These are phyloP conservation scores for Dinochytrium kinnereticum DNA, from an alignment of 371 early-diverging fungal genomes.

Conservation along the genomic window DNA sequence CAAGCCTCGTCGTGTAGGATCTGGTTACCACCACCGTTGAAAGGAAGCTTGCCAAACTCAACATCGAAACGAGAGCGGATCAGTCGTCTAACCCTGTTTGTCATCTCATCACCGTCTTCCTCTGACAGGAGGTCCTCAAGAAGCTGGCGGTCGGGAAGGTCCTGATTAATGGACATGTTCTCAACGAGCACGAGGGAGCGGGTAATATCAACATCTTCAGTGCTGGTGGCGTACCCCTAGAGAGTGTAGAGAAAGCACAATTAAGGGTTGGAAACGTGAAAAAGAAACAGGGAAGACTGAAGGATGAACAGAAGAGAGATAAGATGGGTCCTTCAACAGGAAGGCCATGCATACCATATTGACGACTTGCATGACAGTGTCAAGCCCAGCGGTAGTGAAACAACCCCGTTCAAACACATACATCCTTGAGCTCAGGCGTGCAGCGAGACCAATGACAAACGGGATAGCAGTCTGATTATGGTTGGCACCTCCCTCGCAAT, in stretches of 20 bases:
- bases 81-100: conserved; percentile 50
- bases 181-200: conserved; percentile 51
- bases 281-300: no score
- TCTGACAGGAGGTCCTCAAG: conserved; percentile 51
- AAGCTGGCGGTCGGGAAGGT: conserved; percentile 45
- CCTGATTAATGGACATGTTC: conserved; percentile 60
- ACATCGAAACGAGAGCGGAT: conserved; percentile 48
- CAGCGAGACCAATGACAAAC: conserved; percentile 59
- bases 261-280: neutral
- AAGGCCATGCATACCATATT: conserved; percentile 49
- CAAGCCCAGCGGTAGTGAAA: conserved; percentile 58
- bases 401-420: conserved; percentile 60
- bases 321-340: neutral
- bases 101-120: conserved; percentile 57
- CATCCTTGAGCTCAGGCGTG: conserved; percentile 48
- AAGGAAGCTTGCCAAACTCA: conserved; percentile 55
- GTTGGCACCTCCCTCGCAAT: conserved; percentile 60
- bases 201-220: conserved; percentile 50
- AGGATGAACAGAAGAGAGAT: neutral
- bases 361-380: conserved; percentile 60
- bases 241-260: neutral
- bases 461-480: conserved; percentile 60
- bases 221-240: conserved; percentile 43
- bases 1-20: conserved; percentile 42
- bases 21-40: conserved; percentile 29